phyloP scores from a whole-genome alignment of 192 early-diverging fungal genomes.

The Kickxella alabastrina region DNA sequence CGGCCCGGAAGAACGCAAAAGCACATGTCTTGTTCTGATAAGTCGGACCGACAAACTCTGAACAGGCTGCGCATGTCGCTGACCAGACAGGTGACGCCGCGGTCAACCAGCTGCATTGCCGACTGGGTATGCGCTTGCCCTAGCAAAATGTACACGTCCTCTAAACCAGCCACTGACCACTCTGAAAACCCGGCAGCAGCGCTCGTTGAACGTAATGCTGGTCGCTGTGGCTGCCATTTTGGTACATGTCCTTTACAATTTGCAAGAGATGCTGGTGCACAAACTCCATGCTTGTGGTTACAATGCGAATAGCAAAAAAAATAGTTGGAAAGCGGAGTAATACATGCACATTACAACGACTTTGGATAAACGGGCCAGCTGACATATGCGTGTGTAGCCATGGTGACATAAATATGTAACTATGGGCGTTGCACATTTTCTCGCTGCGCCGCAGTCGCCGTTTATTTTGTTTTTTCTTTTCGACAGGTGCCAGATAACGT shows the following conservation, averaged over 20 bases:
- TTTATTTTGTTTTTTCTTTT: no score
- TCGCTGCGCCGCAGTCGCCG: no score
- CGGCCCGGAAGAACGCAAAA: constrained; percentile 47
- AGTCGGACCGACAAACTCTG: constrained; percentile 7
- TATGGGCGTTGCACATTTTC: no score
- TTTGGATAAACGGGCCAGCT: no score
- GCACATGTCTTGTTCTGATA: constrained; percentile 14
- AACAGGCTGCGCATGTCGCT: constrained; percentile 33
- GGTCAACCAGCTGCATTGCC: constrained; percentile 36
- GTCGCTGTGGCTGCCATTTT: background rate
- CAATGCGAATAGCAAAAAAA: no score
- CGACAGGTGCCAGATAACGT: no score
- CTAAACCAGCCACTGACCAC: background rate
- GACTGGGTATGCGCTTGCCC: constrained; percentile 25
- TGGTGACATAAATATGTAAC: no score
- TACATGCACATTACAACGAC: no score
- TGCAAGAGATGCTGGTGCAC: constrained; percentile 38
- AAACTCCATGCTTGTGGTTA: no score
- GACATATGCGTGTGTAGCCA: no score
- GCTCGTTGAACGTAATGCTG: background rate
- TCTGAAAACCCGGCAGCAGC: background rate
- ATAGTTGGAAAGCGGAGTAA: no score
- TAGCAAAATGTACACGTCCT: constrained; percentile 34
- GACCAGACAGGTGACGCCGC: constrained; percentile 37
- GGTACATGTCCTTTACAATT: constrained; percentile 28